phyloP scores from a whole-genome alignment of 2,329 filamentous ascomycete species.

The Ophiostoma perfectum region DNA sequence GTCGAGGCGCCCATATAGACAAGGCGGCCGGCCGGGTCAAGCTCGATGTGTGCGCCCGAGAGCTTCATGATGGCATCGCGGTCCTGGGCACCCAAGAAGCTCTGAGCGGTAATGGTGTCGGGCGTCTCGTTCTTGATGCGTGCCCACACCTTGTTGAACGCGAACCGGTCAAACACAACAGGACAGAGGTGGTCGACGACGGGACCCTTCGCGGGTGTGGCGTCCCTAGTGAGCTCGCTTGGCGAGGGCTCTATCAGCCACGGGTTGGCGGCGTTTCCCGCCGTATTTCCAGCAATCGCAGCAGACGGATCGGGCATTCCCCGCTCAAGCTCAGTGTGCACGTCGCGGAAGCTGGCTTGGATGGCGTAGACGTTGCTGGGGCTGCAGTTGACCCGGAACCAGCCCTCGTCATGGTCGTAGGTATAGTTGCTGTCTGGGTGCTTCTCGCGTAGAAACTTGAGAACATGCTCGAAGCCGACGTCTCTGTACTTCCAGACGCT shows the following conservation, averaged over 20 bases:
- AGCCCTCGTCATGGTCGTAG: slow-evolving; percentile 28
- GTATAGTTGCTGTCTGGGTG: slow-evolving; percentile 27
- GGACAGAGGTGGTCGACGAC: slow-evolving; percentile 25
- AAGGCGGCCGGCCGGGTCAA: slow-evolving; percentile 22
- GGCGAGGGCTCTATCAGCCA: background rate
- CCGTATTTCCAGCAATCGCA: too few species aligned
- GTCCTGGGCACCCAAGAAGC: slow-evolving; percentile 24
- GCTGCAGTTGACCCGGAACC: slow-evolving; percentile 30
- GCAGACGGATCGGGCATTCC: background rate
- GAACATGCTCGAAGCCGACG: slow-evolving; percentile 26
- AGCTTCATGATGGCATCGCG: slow-evolving; percentile 21
- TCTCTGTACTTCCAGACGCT: slow-evolving; percentile 31
- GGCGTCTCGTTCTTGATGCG: slow-evolving; percentile 28
- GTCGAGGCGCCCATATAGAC: slow-evolving; percentile 26
- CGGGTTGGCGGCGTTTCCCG: background rate
- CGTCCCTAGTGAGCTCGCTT: background rate
- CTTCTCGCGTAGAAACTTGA: slow-evolving; percentile 24
- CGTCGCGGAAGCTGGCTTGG: slow-evolving; percentile 22
- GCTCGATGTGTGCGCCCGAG: slow-evolving; percentile 20
- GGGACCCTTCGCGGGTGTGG: background rate
- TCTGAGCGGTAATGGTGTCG: slow-evolving; percentile 20
- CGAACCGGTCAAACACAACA: slow-evolving; percentile 21
- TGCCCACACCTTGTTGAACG: slow-evolving; percentile 27
- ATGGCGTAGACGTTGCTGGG: slow-evolving; percentile 19
- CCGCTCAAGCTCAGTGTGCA: slow-evolving; percentile 23